Percentiles rank a stretch among this genome's conserved stretches.
Conservation (phyloP, 768 basidiomycete species). For the Kwoniella shandongensis region DNA sequence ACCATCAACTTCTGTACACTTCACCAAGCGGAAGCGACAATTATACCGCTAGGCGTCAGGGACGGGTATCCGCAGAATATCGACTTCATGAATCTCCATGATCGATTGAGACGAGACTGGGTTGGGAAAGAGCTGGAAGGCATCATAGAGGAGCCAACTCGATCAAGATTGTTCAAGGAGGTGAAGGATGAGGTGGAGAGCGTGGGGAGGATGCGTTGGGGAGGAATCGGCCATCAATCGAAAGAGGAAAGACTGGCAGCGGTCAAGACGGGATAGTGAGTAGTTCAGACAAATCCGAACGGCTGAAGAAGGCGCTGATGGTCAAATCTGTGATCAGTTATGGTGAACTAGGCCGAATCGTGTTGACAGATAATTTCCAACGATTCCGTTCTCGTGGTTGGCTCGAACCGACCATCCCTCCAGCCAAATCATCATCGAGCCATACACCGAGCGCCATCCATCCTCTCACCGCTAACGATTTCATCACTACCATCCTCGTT, state of each 20-base stretch:
- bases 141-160: constrained; percentile 25
- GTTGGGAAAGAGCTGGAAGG: constrained; percentile 20
- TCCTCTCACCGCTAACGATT: constrained; percentile 70
- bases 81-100: constrained; percentile 23
- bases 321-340: constrained; percentile 24
- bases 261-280: constrained; percentile 44
- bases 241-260: constrained; percentile 15
- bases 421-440: not conserved
- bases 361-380: constrained; percentile 31
- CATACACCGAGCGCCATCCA: constrained; percentile 3
- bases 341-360: constrained; percentile 30
- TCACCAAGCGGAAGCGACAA: constrained; percentile 36
- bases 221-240: constrained; percentile 15
- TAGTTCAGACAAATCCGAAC: not conserved
- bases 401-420: constrained; percentile 7
- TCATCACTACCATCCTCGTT: constrained; percentile 79
- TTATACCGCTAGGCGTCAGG: constrained; percentile 39
- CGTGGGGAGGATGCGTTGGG: constrained; percentile 29
- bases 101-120: constrained; percentile 23
- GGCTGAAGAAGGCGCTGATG: not conserved
- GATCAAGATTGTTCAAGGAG: constrained; percentile 26
- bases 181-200: constrained; percentile 16
- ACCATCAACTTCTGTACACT: constrained; percentile 38
- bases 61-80: constrained; percentile 42
- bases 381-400: constrained; percentile 24